These are phyloP conservation scores for sweet orange (Citrus sinensis) DNA, from an alignment of 345 rosid genomes.

Conservation along the genomic window DNA sequence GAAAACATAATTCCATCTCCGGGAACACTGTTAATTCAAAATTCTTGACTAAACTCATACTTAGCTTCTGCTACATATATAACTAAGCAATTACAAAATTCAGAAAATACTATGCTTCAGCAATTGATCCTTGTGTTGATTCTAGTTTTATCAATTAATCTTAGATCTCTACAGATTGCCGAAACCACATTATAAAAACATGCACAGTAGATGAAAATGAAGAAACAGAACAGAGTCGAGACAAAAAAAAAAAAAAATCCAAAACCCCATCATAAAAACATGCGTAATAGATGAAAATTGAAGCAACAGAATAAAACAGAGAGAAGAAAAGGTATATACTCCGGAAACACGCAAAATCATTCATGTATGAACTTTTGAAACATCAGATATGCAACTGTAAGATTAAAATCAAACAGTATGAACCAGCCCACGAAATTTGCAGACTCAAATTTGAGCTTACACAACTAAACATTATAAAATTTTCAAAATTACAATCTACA, in stretches of 20 bases:
- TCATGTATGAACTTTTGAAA: neutral
- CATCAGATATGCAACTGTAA: neutral
- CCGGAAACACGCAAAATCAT: neutral
- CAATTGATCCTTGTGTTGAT: neutral
- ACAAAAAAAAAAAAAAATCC: neutral
- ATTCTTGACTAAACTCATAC: neutral
- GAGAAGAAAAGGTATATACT: neutral
- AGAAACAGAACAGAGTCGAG: no score
- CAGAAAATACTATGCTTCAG: neutral
- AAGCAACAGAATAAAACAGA: neutral
- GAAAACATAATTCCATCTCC: neutral
- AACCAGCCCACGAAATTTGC: neutral
- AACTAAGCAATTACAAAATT: neutral
- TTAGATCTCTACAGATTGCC: neutral
- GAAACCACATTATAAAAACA: neutral
- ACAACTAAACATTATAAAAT: neutral
- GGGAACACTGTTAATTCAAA: neutral
- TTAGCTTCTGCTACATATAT: neutral
- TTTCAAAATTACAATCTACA: neutral
- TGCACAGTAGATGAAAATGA: neutral
- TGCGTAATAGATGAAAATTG: neutral
- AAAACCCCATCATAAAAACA: neutral
- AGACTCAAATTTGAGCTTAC: neutral
- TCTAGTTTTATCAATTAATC: neutral
- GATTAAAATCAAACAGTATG: neutral